Evolutionary conservation across 345 rosid genomes (phyloP), one percentile per base, ranked within the genome.

Genomic region (Bretschneidera sinensis): DNA sequence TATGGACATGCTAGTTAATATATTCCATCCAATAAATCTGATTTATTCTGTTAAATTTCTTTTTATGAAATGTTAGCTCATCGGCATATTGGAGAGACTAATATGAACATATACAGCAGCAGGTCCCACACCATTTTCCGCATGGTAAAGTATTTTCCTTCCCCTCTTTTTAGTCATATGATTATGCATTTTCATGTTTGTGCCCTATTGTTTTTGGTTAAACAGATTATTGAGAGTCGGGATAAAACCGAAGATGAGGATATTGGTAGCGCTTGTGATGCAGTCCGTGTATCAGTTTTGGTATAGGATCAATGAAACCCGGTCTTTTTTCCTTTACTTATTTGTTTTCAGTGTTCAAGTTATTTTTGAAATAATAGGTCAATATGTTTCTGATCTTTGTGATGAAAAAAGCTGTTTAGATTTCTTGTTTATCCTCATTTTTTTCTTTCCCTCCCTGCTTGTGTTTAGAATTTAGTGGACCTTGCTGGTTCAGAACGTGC

Each of bases 401-500:
- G 3, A 51, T 51, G 24, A 51, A 51, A 6, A 19, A 21, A 3
- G 9, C 39, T 48, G 49, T 63, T 62, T 48, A 20, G 51, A 23
- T 57, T 19, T 53, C 48, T 18, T n/a, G 17, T 64, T 65, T 64
- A 25, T 43, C 33, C 25, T 43, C 47, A 48, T 52, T 22, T 16
- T 21, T 25, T 16, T 13, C 18, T 54, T 10, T 49, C 34, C 17
- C 22, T 71, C 22, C 68, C 31, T 69, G 45, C 43, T 73, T 55
- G 57, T 24, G 18, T 49, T 19, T 73, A 92, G 98, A 92, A 92
- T 73, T 78, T 92, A 78, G 98, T 92, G 52, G 98, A 92, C 72
- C 87, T 92, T 66, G 98, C 98, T 74, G 98, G 98, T 71, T 92
- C 98, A 57, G 98, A 92, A 71, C 88, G 98, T 52, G 98, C 98